Conservation (phyloP, 1,284 basidiomycete species). For the Hemileia vastatrix region DNA sequence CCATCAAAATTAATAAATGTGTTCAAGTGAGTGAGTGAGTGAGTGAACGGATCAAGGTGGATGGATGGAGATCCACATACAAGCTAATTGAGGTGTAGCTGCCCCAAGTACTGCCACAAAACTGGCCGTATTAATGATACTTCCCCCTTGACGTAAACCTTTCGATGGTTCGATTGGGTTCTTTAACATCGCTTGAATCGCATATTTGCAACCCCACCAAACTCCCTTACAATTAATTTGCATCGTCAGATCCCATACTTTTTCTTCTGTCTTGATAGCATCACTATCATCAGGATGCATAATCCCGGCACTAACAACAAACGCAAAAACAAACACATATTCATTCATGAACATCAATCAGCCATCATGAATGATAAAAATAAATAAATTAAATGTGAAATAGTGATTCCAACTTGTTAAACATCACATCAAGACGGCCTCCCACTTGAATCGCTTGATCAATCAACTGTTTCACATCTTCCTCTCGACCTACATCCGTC, state of each 20-base stretch:
- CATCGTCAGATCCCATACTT: conserved; percentile 60
- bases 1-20: conserved; percentile 8
- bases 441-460: conserved; percentile 69
- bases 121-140: conserved; percentile 93
- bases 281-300: conserved; percentile 93
- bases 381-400: conserved; percentile 3
- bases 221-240: conserved; percentile 92
- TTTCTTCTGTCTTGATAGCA: conserved; percentile 88
- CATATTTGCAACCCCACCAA: conserved; percentile 97
- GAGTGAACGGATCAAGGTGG: not conserved
- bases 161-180: conserved; percentile 72
- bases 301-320: conserved; percentile 54
- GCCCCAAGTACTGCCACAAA: conserved; percentile 89
- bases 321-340: not conserved
- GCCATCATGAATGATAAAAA: conserved; percentile 67
- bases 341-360: conserved; percentile 48
- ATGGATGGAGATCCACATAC: conserved; percentile 50
- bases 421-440: conserved; percentile 81
- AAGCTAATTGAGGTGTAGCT: conserved; percentile 89
- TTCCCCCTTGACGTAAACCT: conserved; percentile 71
- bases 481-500: conserved; percentile 80
- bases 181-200: conserved; percentile 85
- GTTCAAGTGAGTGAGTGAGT: not conserved
- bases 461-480: conserved; percentile 69
- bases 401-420: conserved; percentile 28